Evolutionary conservation across 257 asterid genomes (phyloP).

Genomic region (Capsicum chinense): DNA sequence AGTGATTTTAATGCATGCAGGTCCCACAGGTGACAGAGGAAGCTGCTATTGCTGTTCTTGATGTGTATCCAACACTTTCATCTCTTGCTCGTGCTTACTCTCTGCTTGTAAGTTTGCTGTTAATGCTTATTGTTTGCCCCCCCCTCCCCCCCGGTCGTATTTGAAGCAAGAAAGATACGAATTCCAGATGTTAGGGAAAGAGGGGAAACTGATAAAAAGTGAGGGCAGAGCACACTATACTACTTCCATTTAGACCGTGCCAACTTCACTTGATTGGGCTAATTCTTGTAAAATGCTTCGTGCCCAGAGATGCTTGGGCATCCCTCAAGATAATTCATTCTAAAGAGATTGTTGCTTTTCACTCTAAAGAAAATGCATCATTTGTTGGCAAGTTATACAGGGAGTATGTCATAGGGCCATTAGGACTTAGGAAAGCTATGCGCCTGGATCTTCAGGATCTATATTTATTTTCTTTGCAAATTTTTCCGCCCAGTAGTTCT

Average conservation of each 20-base stretch:
- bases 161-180: constrained; percentile 18
- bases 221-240: not conserved
- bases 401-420: not conserved
- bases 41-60: constrained; percentile 80
- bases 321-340: constrained; percentile 13
- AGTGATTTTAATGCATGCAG: constrained; percentile 47
- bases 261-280: not conserved
- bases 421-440: not conserved
- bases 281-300: not conserved
- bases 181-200: constrained; percentile 1
- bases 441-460: not conserved
- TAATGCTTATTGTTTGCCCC: not conserved
- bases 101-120: constrained; percentile 65
- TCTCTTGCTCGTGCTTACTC: constrained; percentile 88
- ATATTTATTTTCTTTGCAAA: not conserved
- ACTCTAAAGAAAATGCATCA: not conserved
- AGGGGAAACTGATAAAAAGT: not conserved
- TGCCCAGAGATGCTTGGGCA: not conserved
- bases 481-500: not conserved
- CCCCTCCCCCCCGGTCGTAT: not conserved
- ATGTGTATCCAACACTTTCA: constrained; percentile 80
- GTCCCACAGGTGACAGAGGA: constrained; percentile 98
- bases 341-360: constrained; percentile 5
- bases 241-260: not conserved
- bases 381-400: not conserved